phyloP scores from a whole-genome alignment of 805 yeast species.

The Wickerhamiella siamensis region DNA sequence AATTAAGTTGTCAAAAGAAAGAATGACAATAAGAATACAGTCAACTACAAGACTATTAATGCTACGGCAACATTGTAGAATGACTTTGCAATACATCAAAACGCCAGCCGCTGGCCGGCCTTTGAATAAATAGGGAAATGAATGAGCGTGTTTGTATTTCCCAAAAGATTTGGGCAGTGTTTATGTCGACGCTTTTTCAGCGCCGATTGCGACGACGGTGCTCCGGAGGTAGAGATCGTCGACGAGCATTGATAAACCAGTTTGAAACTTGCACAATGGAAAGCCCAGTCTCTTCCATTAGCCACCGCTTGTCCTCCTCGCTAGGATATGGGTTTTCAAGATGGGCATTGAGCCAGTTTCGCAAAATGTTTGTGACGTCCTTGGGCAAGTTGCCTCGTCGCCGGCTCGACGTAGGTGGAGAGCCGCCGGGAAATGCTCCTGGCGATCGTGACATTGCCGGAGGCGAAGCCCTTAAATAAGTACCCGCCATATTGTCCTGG shows the following conservation, averaged over 20 bases:
- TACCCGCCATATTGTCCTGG: neutral
- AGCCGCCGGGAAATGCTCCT: neutral
- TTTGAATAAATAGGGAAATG: no score
- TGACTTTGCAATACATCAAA: no score
- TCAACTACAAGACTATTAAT: no score
- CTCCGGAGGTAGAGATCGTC: constrained; percentile 43
- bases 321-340: constrained; percentile 75
- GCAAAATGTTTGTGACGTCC: constrained; percentile 56
- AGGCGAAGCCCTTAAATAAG: no score
- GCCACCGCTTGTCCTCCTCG: constrained; percentile 56
- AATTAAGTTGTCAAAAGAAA: no score
- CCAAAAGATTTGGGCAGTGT: no score
- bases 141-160: no score
- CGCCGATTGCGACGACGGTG: constrained; percentile 10
- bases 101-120: no score
- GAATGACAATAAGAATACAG: no score
- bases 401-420: constrained; percentile 1
- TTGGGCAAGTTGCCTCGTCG: constrained; percentile 66
- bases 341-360: constrained; percentile 62
- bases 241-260: constrained; percentile 80
- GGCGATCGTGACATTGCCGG: neutral
- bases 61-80: no score
- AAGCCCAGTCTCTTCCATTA: constrained; percentile 59
- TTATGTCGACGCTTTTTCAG: no score
- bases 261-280: constrained; percentile 69